Evolutionary conservation across 139 green algal species (phyloP).

Genomic region (Pycnococcus provasolii): DNA sequence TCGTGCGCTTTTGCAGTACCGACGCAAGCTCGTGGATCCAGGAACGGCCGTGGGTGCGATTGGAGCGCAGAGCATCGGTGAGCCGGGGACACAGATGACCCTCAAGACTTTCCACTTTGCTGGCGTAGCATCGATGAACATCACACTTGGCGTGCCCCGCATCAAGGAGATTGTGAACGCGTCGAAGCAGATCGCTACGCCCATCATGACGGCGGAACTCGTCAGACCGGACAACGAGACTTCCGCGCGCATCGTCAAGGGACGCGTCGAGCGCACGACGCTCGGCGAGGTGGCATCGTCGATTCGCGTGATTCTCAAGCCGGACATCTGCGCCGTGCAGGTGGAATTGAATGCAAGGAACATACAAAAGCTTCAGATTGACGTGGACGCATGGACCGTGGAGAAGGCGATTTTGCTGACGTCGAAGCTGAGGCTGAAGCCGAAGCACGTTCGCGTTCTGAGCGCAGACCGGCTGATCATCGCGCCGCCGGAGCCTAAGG

Average conservation of each 20-base stretch:
- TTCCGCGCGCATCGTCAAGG: conserved; percentile 80
- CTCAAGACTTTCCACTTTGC: conserved; percentile 99
- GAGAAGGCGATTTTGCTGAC: conserved; percentile 36
- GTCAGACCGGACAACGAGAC: conserved; percentile 51
- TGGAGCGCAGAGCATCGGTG: conserved; percentile 83
- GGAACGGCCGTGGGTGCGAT: conserved; percentile 70
- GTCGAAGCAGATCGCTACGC: conserved; percentile 82
- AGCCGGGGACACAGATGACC: conserved; percentile 98
- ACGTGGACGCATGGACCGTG: conserved; percentile 50
- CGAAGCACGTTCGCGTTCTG: conserved; percentile 56
- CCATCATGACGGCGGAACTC: conserved; percentile 81
- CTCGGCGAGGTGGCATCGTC: conserved; percentile 62
- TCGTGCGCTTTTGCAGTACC: conserved; percentile 39
- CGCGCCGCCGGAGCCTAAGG: conserved; percentile 22
- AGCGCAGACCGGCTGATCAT: too few species aligned
- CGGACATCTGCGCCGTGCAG: conserved; percentile 17
- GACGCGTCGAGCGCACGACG: conserved; percentile 71
- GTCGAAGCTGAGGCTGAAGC: conserved; percentile 57
- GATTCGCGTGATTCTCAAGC: conserved; percentile 37
- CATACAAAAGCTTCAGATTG: conserved; percentile 54
- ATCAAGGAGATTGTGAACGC: conserved; percentile 99
- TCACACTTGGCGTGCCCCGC: conserved; percentile 92
- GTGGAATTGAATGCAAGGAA: conserved; percentile 13
- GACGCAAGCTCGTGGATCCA: conserved; percentile 74
- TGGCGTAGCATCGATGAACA: conserved; percentile 91